Conservation (phyloP, 495 filamentous ascomycete species). For the Beverwykella pulmonaria region DNA sequence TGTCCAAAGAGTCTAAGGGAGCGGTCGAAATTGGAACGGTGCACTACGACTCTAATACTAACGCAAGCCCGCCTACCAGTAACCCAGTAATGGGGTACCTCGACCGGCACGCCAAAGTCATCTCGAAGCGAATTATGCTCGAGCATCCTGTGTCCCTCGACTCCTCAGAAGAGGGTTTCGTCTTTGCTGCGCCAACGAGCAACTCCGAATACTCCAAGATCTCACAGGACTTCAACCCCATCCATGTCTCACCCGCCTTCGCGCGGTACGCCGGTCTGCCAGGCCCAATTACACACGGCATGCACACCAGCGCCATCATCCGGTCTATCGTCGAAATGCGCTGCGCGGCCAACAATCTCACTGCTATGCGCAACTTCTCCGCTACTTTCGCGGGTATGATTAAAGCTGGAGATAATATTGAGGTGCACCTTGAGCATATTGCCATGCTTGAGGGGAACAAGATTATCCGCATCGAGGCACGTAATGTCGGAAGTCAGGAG, state of each 20-base stretch:
- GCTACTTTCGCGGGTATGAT: slow-evolving; percentile 48
- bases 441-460: slow-evolving; percentile 48
- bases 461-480: slow-evolving; percentile 40
- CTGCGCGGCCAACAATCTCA: slow-evolving; percentile 15
- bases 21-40: slow-evolving; percentile 11
- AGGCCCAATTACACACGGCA: slow-evolving; percentile 47
- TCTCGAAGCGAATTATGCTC: slow-evolving; percentile 21
- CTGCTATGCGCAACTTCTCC: slow-evolving; percentile 39
- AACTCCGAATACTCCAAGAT: slow-evolving; percentile 42
- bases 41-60: slow-evolving; percentile 7
- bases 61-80: background rate
- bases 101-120: slow-evolving; percentile 36
- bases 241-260: slow-evolving; percentile 45
- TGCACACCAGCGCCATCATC: slow-evolving; percentile 43
- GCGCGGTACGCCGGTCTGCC: slow-evolving; percentile 42
- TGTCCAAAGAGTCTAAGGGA: slow-evolving; percentile 20
- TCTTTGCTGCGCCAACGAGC: slow-evolving; percentile 32
- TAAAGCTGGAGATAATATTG: slow-evolving; percentile 44
- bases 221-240: slow-evolving; percentile 49
- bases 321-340: slow-evolving; percentile 20
- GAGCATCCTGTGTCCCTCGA: slow-evolving; percentile 11
- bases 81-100: slow-evolving; percentile 48
- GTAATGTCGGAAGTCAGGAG: slow-evolving; percentile 38
- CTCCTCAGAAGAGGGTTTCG: slow-evolving; percentile 5
- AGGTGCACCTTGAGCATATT: slow-evolving; percentile 43